A percentile compares a stretch with the other conserved stretches of the same genome.
These are phyloP conservation scores for Trypanosomatidae sp. DNA, from an alignment of 208 protist species.

Conservation along the genomic window DNA sequence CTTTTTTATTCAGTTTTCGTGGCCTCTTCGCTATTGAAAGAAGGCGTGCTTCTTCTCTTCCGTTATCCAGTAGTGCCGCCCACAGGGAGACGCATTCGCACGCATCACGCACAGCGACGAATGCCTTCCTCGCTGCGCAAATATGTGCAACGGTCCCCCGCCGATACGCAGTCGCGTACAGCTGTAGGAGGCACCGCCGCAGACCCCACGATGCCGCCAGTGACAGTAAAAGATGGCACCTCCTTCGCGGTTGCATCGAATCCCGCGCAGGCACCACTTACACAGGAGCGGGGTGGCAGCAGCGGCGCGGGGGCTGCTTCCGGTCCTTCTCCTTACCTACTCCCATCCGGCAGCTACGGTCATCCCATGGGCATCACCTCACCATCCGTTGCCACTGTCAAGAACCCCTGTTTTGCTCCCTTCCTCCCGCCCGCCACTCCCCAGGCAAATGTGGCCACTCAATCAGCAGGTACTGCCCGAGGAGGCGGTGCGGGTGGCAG, in stretches of 20 bases:
- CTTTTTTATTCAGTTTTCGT: not conserved
- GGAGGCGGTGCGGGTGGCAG: not conserved
- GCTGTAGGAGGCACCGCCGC: not conserved
- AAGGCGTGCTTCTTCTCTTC: not conserved
- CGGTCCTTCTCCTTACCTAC: not conserved
- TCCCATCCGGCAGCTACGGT: not conserved
- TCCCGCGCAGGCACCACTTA: not conserved
- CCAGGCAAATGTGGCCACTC: not conserved
- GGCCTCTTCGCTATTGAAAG: not conserved
- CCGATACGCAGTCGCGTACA: not conserved
- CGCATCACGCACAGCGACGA: not conserved
- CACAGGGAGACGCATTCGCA: not conserved
- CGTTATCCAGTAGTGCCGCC: not conserved
- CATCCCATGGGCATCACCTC: not conserved
- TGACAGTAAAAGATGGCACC: not conserved
- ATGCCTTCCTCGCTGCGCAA: slow-evolving; percentile 15
- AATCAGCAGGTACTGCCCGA: not conserved
- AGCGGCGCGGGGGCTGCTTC: not conserved
- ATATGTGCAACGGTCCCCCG: not conserved
- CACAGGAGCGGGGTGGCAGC: not conserved
- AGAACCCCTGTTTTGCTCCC: slow-evolving; percentile 1
- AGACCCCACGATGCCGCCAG: not conserved
- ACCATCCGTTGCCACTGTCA: not conserved
- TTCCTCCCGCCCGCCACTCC: slow-evolving; percentile 13
- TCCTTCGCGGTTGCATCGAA: not conserved